Evolutionary conservation across 2,329 filamentous ascomycete species (phyloP).

Genomic region (Clarireedia paspali): DNA sequence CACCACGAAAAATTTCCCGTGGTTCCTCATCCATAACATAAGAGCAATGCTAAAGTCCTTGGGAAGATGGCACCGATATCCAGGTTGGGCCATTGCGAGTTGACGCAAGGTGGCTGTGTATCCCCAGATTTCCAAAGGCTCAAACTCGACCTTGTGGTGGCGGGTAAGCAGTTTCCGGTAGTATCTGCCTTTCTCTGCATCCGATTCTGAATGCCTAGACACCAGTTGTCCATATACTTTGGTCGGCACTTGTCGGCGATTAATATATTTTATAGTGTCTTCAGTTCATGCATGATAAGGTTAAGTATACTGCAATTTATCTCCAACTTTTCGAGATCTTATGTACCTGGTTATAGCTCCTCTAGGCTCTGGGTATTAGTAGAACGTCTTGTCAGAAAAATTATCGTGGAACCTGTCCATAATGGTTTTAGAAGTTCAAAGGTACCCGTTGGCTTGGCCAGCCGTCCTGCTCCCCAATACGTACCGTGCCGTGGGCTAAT

Average conservation of each 20-base stretch:
- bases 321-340: constrained; percentile 6
- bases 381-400: background rate
- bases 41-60: background rate
- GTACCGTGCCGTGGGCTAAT: background rate
- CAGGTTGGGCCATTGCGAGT: background rate
- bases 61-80: background rate
- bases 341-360: constrained; percentile 12
- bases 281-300: constrained; percentile 7
- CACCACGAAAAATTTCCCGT: constrained; percentile 8
- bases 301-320: constrained; percentile 10
- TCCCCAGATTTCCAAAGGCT: constrained; percentile 5
- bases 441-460: background rate
- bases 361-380: constrained; percentile 9
- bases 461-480: background rate
- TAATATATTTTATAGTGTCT: constrained; percentile 12
- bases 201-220: background rate
- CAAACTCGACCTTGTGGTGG: constrained; percentile 2
- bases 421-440: background rate
- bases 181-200: constrained; percentile 4
- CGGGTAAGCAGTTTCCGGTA: constrained; percentile 5
- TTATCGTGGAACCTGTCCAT: background rate
- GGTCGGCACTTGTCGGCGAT: constrained; percentile 10
- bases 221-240: background rate
- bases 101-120: constrained; percentile 8
- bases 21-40: constrained; percentile 7